A percentile compares a stretch with the other conserved stretches of the same genome.
These are phyloP conservation scores for Chrysoporthe puriensis DNA, from an alignment of 2,329 filamentous ascomycete genomes.

Conservation along the genomic window DNA sequence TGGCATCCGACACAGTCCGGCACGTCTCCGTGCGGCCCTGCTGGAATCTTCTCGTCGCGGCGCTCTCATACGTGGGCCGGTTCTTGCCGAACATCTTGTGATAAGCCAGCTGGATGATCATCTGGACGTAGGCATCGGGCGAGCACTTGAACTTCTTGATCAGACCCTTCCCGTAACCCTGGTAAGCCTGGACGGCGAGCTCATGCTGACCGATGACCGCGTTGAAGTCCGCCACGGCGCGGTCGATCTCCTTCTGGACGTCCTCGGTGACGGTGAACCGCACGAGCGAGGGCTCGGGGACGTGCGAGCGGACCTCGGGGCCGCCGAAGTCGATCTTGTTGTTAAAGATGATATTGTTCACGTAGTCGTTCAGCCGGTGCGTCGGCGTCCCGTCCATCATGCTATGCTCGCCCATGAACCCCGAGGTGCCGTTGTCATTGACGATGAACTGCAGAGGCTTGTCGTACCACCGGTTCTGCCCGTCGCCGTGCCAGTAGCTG, in stretches of 20 bases:
- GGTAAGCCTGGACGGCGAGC: conserved; percentile 91
- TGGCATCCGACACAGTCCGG: conserved; percentile 87
- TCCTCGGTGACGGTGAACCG: conserved; percentile 78
- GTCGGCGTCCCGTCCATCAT: conserved; percentile 99
- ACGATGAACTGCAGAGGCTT: conserved; percentile 98
- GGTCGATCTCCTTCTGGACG: conserved; percentile 76
- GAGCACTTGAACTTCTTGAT: conserved; percentile 99
- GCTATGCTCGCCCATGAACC: conserved; percentile 97
- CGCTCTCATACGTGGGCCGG: conserved; percentile 96
- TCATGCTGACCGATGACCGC: conserved; percentile 85
- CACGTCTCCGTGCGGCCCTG: conserved; percentile 96
- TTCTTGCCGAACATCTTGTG: conserved; percentile 99
- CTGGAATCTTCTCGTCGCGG: conserved; percentile 92
- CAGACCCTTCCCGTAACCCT: conserved; percentile 95
- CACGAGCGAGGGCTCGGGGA: conserved; percentile 79
- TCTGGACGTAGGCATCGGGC: conserved; percentile 96
- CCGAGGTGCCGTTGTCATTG: conserved; percentile 96
- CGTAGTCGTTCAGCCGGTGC: conserved; percentile 93
- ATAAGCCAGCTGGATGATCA: conserved; percentile 98
- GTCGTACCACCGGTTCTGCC: conserved; percentile 94
- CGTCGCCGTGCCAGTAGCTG: conserved; percentile 98
- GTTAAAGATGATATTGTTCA: conserved; percentile 89
- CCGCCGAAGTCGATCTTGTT: conserved; percentile 92
- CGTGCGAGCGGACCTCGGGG: conserved; percentile 74
- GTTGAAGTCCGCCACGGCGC: conserved; percentile 77